A percentile compares a stretch with the other conserved stretches of the same genome.
Evolutionary conservation across 495 filamentous ascomycete genomes (phyloP).

Genomic region (Penicillium herquei): DNA sequence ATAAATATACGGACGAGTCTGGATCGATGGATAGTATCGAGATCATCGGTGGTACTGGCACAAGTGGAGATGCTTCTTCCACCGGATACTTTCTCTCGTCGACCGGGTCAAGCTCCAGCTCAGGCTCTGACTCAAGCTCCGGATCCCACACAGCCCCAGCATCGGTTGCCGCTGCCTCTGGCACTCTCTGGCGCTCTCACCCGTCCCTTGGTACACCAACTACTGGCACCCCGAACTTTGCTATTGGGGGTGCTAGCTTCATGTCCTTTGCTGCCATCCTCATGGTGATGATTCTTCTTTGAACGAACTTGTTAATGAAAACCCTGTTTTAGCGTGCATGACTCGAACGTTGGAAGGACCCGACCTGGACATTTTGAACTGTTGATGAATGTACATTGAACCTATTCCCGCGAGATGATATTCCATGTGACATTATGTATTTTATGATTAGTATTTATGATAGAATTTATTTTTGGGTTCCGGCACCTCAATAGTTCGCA

Average conservation of each 20-base stretch:
- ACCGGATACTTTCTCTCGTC: neutral
- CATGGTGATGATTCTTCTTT: neutral
- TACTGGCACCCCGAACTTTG: neutral
- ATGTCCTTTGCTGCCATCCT: neutral
- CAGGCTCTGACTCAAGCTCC: no score
- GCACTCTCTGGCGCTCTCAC: neutral
- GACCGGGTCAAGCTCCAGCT: neutral
- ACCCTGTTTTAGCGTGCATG: neutral
- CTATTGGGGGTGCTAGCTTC: neutral
- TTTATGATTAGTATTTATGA: neutral
- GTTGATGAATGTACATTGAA: neutral
- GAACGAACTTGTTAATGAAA: neutral
- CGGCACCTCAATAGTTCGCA: no score
- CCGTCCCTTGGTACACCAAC: neutral
- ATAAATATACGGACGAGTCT: conserved; percentile 63
- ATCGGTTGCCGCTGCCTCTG: neutral
- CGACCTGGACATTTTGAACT: no score
- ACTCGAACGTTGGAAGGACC: neutral
- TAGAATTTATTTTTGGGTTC: neutral
- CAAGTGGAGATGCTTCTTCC: neutral
- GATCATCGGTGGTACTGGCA: neutral
- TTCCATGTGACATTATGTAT: neutral
- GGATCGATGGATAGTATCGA: conserved; percentile 51
- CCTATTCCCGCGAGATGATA: neutral
- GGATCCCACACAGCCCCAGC: neutral